Evolutionary conservation across 495 filamentous ascomycete genomes (phyloP), one percentile per base, ranked within the genome.

Genomic region (Collariella sp.): DNA sequence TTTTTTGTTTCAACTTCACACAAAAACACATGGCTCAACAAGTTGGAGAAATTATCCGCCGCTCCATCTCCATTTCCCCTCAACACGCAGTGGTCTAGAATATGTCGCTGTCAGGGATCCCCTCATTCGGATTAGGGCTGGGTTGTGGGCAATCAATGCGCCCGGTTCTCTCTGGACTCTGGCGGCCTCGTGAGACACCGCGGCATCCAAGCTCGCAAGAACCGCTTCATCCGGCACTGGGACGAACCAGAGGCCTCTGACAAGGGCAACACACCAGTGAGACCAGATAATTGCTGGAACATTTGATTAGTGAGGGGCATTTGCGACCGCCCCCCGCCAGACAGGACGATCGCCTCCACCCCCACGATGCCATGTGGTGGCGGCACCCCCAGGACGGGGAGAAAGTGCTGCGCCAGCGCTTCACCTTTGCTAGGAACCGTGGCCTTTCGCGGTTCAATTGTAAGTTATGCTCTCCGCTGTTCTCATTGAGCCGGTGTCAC

Each of bases 401-500:
- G 19, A 43, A 19, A 7, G 11, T 4, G 12, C 5, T 23, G 19
- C 20, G 16, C 9, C 20, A 12, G 26, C 26, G 26, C 26, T 9
- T 31, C 26, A 31, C 5, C 5, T 9, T 22, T 3, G 18, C 4
- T 9, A 16, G 19, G 18, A 7, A 11, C 5, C 39, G 5, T 18
- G 18, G 10, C 19, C 39, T 18, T 3, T n/a, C 16, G 12, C 2
- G 24, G 11, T 3, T 15, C 12, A 20, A 3, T 16, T 24, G 18
- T 33, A 41, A 23, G 29, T 35, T n/a, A n/a, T n/a, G n/a, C n/a
- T n/a, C n/a, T n/a, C n/a, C n/a, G n/a, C n/a, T n/a, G n/a, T n/a
- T 55, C 48, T 35, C 52, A 55, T 55, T 55, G 52, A 46, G 35
- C 44, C 52, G 52, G 45, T 7, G 44, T 13, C 53, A 43, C 38